Base-by-base conservation (phyloP, 108 stramenopile genomes). In the Hondaea fermentalgiana region DNA sequence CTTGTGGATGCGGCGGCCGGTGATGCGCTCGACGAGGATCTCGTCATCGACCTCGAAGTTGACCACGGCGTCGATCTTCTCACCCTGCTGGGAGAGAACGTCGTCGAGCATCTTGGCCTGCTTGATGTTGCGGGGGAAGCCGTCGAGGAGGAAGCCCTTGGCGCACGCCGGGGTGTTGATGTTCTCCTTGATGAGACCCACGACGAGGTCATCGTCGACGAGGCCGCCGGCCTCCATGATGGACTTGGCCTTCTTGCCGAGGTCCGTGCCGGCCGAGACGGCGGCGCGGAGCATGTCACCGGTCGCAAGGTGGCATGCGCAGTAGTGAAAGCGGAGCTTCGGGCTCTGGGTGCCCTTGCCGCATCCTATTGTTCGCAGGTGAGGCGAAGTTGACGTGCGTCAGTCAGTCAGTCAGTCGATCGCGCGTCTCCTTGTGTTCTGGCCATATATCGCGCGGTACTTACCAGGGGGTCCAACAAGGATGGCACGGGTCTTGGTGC, bases 281-380 rank as follows among this genome's bases (percentile, higher is more conserved):
- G 99, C 99, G 5, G 96, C 98, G 59, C 99, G 96, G 90, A 99
- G 95, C 98, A 99, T 99, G 93, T 99, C 99, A 28, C 99, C 99
- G 29, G 94, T 94, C 28, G 93, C 87, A 35, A 95, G 60, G 72
- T 94, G 94, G 90, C 91, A 89, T 14, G 88, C 87, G 60, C 89
- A 89, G 55, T 60, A 89, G 44, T 89, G n/a, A 28, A 57, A 87
- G 28, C 53, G 47, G 25, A 89, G 14, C 28, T 45, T 87, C 6
- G 89, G 89, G 60, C 71, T 17, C 89, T 89, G 89, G 59, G 89
- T 89, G 51, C 89, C 89, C 89, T 89, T 89, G 58, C 89, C 89
- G 51, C 89, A 87, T 49, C 89, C 89, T 43, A 87, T 0, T 0
- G 35, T 35, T 35, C 35, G 35, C 35, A 35, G 35, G 35, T 35